These are phyloP conservation scores for Blastocystis sp. DNA, from an alignment of 352 stramenopile species.

Conservation along the genomic window DNA sequence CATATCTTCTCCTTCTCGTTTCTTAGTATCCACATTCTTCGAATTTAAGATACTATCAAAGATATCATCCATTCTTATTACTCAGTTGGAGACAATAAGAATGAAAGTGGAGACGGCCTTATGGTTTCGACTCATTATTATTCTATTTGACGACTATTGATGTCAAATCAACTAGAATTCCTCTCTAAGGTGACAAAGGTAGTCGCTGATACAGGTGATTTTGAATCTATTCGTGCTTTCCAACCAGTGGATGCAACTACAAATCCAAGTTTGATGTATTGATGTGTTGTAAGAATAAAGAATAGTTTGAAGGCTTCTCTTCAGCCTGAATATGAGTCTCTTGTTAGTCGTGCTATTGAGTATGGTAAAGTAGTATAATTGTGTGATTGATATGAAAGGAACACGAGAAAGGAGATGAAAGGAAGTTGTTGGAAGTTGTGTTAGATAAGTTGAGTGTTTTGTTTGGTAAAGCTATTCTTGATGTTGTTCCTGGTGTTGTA, in stretches of 20 bases:
- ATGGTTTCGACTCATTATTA: not conserved
- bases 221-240: slow-evolving; percentile 73
- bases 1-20: not conserved
- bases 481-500: slow-evolving; percentile 92
- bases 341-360: slow-evolving; percentile 90
- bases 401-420: slow-evolving; percentile 74
- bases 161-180: slow-evolving; percentile 81
- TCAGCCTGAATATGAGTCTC: slow-evolving; percentile 89
- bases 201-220: slow-evolving; percentile 94
- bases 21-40: not conserved
- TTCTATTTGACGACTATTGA: not conserved
- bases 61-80: not conserved
- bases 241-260: slow-evolving; percentile 82
- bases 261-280: slow-evolving; percentile 95
- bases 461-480: slow-evolving; percentile 92
- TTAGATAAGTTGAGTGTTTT: slow-evolving; percentile 97
- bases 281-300: not conserved
- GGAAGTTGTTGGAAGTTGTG: slow-evolving; percentile 82
- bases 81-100: not conserved
- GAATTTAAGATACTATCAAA: slow-evolving; percentile 67
- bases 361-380: slow-evolving; percentile 81
- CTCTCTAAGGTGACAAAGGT: slow-evolving; percentile 93
- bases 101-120: not conserved
- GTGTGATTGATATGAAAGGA: slow-evolving; percentile 33
- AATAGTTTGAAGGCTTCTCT: slow-evolving; percentile 82